Evolutionary conservation across 495 filamentous ascomycete genomes (phyloP).

Genomic region (Talaromyces trachyspermus): DNA sequence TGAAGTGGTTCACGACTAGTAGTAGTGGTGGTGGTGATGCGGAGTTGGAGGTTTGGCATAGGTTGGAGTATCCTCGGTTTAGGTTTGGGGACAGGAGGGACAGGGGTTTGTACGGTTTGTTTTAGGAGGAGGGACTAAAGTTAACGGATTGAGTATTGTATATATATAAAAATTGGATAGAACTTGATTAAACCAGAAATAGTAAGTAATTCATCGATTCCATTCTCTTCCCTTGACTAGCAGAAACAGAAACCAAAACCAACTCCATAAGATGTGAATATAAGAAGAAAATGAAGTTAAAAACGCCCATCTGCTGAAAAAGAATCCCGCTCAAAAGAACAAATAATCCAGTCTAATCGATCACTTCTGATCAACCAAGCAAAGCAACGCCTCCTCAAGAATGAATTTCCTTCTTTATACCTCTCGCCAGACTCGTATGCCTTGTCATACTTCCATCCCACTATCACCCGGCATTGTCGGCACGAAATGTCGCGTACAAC

Average conservation of each 20-base stretch:
- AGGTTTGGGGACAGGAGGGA: constrained; percentile 79
- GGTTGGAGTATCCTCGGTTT: constrained; percentile 74
- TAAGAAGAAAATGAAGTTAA: background rate
- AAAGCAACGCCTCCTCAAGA: constrained; percentile 85
- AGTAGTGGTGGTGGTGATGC: constrained; percentile 20
- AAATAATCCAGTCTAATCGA: too few relatives aligned
- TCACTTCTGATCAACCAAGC: constrained; percentile 52
- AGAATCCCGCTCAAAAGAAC: too few relatives aligned
- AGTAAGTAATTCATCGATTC: background rate
- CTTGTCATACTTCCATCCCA: constrained; percentile 99
- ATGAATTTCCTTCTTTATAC: constrained; percentile 99
- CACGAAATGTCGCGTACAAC: constrained; percentile 89
- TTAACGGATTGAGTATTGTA: background rate
- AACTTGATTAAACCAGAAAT: background rate
- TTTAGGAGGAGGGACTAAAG: constrained; percentile 38
- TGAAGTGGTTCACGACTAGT: constrained; percentile 57
- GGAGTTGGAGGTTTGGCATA: constrained; percentile 49
- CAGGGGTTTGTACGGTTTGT: constrained; percentile 79
- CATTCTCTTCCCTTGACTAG: background rate
- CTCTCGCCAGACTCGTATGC: constrained; percentile 87
- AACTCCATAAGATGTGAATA: too few relatives aligned
- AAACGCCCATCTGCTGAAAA: background rate
- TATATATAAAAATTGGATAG: background rate
- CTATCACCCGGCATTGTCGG: constrained; percentile 79
- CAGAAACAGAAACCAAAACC: background rate